Evolutionary conservation across 768 basidiomycete species (phyloP).

Genomic region (Sarcomyxa edulis): DNA sequence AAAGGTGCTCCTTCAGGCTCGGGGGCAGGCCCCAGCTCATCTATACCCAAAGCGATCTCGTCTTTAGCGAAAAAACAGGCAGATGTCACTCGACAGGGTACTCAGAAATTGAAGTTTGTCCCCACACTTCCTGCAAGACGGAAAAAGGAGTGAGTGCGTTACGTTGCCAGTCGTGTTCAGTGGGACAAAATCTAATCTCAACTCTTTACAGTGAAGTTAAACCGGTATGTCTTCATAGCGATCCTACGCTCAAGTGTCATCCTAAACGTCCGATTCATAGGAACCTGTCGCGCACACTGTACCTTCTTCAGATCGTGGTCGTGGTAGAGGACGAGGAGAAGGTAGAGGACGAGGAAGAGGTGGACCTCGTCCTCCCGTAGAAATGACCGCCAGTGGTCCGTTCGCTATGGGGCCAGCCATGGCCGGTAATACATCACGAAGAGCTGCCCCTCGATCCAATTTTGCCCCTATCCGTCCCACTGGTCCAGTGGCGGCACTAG

Average conservation of each 20-base stretch:
- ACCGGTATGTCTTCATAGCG: slow-evolving; percentile 42
- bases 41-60: slow-evolving; percentile 60
- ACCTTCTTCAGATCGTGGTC: slow-evolving; percentile 29
- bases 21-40: slow-evolving; percentile 12
- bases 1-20: slow-evolving; percentile 29
- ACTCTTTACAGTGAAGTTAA: slow-evolving; percentile 42
- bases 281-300: slow-evolving; percentile 36
- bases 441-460: slow-evolving; percentile 48
- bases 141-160: slow-evolving; percentile 69
- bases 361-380: slow-evolving; percentile 46
- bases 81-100: slow-evolving; percentile 70
- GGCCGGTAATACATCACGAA: slow-evolving; percentile 49
- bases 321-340: slow-evolving; percentile 42
- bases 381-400: slow-evolving; percentile 84
- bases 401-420: slow-evolving; percentile 84
- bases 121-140: slow-evolving; percentile 72
- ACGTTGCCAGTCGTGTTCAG: slow-evolving; percentile 1
- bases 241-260: background rate
- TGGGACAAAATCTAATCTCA: slow-evolving; percentile 1
- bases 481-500: slow-evolving; percentile 28
- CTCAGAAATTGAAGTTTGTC: slow-evolving; percentile 75
- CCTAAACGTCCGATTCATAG: slow-evolving; percentile 23
- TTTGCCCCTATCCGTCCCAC: slow-evolving; percentile 44
- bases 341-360: slow-evolving; percentile 51
- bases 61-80: slow-evolving; percentile 69